A percentile compares a stretch with the other conserved stretches of the same genome.
These are phyloP conservation scores for Cytidiella melzeri DNA, from an alignment of 768 basidiomycete genomes.

Conservation along the genomic window DNA sequence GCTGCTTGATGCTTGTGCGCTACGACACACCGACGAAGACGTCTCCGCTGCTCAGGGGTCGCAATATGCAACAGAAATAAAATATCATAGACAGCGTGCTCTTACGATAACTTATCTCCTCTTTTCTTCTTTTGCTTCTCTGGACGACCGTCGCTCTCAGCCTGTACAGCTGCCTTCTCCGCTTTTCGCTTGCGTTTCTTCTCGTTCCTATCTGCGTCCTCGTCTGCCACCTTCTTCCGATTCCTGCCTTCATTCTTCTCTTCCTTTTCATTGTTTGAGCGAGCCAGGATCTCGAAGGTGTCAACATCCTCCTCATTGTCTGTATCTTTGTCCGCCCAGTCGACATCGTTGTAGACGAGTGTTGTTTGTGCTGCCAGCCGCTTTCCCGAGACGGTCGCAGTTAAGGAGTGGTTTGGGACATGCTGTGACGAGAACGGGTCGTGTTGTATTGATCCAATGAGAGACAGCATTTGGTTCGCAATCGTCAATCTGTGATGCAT, in stretches of 20 bases:
- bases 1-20: too few species aligned
- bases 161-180: constrained; percentile 8
- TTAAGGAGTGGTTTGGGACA: constrained; percentile 26
- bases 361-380: neutral
- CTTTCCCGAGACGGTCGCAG: constrained; percentile 10
- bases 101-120: constrained; percentile 15
- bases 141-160: constrained; percentile 8
- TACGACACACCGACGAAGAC: too few species aligned
- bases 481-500: constrained; percentile 59
- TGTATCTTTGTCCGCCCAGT: constrained; percentile 18
- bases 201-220: constrained; percentile 24
- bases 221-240: constrained; percentile 15
- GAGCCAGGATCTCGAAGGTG: constrained; percentile 26
- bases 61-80: neutral
- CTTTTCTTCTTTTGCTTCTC: constrained; percentile 27
- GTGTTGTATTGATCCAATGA: constrained; percentile 75
- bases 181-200: constrained; percentile 27
- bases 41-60: too few species aligned
- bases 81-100: neutral
- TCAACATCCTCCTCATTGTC: constrained; percentile 28
- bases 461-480: constrained; percentile 90
- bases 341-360: constrained; percentile 2
- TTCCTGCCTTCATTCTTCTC: constrained; percentile 13
- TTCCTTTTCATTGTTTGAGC: constrained; percentile 23
- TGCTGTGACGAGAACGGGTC: constrained; percentile 70